Base-by-base conservation (phyloP, 345 rosid species). In the Luvunga scandens region DNA sequence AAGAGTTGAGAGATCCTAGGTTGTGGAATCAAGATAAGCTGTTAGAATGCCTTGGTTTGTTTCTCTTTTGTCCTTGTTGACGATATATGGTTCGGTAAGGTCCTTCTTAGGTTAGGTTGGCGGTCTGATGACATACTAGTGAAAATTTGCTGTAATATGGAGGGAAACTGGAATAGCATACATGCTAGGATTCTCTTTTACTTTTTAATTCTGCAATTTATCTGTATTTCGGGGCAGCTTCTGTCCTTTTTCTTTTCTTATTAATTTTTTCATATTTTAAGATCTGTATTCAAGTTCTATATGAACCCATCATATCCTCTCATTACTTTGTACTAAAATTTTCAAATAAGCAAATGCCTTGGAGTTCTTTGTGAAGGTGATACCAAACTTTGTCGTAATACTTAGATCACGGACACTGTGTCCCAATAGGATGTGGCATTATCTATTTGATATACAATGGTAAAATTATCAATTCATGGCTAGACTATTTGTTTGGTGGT, bases 1-100 rank as follows among this genome's bases (percentile, higher is more conserved):
- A 81, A 87, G 83, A 87, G 88, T 70, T 87, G 70, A 85, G 78
- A 71, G 48, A 16, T 56, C 75, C 70, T 7, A 34, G 28, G 25
- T 70, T 50, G 30, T 42, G 53, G 45, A 53, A 59, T 66, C 59
- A 36, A 78, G 77, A 67, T 73, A 21, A 71, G 60, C 66, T 34
- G n/a, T 55, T 18, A 45, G 16, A 62, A 33, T 38, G 59, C 69
- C 13, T 9, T 13, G 36, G 34, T 59, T 60, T 42, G 12, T 10
- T 76, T 24, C 4, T 73, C 30, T 73, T 34, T 5, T n/a, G 13
- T 28, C 12, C 31, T 33, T 9, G 31, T 24, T 27, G 7, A 56
- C 39, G 14, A 77, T 66, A 24, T 60, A 1, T 6, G 56, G 22
- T 28, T 59, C 30, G 4, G 9, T 73, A 24, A 34, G n/a, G 48